phyloP scores from a whole-genome alignment of 495 filamentous ascomycete species.

The Penicillium subrubescens region DNA sequence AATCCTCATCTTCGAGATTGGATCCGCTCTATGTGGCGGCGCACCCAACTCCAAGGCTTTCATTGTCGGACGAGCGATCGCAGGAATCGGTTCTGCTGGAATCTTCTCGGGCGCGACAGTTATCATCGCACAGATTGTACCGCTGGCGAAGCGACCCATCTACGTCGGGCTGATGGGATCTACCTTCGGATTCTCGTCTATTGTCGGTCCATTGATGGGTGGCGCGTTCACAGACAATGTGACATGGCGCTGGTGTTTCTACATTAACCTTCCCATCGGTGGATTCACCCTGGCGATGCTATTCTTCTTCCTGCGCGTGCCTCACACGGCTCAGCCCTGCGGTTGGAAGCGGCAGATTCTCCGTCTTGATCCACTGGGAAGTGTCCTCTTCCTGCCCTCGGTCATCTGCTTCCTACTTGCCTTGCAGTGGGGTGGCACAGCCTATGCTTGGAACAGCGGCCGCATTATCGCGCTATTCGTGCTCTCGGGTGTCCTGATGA shows the following conservation, averaged over 20 bases:
- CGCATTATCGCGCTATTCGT: slow-evolving; percentile 57
- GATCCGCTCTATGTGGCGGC: slow-evolving; percentile 69
- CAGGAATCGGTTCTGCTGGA: slow-evolving; percentile 54
- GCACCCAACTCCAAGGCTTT: slow-evolving; percentile 69
- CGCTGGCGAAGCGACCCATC: slow-evolving; percentile 56
- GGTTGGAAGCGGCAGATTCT: slow-evolving; percentile 43
- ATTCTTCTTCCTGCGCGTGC: slow-evolving; percentile 49
- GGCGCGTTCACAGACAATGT: slow-evolving; percentile 36
- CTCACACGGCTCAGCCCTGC: slow-evolving; percentile 3
- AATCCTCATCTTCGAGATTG: slow-evolving; percentile 62
- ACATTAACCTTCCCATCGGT: slow-evolving; percentile 64
- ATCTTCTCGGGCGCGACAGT: slow-evolving; percentile 54
- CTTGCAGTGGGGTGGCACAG: slow-evolving; percentile 61
- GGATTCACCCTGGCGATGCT: slow-evolving; percentile 52
- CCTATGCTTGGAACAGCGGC: slow-evolving; percentile 55
- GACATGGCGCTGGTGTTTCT: slow-evolving; percentile 65
- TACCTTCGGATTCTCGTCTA: slow-evolving; percentile 58
- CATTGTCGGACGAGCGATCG: slow-evolving; percentile 63
- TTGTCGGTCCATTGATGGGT: slow-evolving; percentile 44
- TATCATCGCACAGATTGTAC: slow-evolving; percentile 58
- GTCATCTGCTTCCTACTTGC: slow-evolving; percentile 59
- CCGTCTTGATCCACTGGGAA: slow-evolving; percentile 51
- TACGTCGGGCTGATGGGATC: slow-evolving; percentile 50
- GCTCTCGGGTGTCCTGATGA: slow-evolving; percentile 45
- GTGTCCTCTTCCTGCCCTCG: slow-evolving; percentile 50